Conservation (phyloP, 2,329 filamentous ascomycete species). For the Aspergillus sp. region DNA sequence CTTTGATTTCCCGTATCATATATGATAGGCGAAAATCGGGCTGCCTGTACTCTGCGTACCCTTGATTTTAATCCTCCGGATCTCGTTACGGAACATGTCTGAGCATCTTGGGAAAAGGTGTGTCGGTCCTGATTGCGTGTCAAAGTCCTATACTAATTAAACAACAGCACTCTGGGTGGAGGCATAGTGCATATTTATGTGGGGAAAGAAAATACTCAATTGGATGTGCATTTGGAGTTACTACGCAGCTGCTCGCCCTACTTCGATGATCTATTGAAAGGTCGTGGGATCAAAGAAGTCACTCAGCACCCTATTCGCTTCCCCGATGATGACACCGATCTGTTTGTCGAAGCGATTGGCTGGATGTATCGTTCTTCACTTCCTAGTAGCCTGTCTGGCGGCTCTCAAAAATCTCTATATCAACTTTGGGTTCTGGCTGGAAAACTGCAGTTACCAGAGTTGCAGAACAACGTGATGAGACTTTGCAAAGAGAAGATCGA, state of each 20-base stretch:
- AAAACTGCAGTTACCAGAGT: constrained; percentile 2
- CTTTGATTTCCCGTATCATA: too few relatives aligned
- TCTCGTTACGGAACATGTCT: too few relatives aligned
- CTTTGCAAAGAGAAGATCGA: constrained; percentile 1
- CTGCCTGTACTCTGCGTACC: too few relatives aligned
- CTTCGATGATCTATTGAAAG: constrained; percentile 2
- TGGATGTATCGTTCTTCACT: constrained; percentile 5
- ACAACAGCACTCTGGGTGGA: too few relatives aligned
- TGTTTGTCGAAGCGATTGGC: constrained; percentile 3
- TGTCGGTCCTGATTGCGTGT: too few relatives aligned
- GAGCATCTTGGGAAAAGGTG: too few relatives aligned
- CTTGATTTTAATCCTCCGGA: too few relatives aligned
- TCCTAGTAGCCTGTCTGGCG: background rate
- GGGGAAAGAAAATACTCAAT: too few relatives aligned
- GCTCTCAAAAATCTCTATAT: constrained; percentile 1
- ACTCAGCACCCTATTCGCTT: constrained; percentile 1
- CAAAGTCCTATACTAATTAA: too few relatives aligned
- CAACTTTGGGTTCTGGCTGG: constrained; percentile 6
- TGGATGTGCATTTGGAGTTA: too few relatives aligned
- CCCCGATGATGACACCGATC: constrained; percentile 4
- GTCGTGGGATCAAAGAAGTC: background rate
- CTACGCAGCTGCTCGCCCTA: constrained; percentile 5
- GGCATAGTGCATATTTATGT: too few relatives aligned
- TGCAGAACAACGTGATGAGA: constrained; percentile 4
- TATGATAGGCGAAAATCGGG: too few relatives aligned